Base-by-base conservation (phyloP, 371 early-diverging fungal genomes). In the Rhizopus sp. region DNA sequence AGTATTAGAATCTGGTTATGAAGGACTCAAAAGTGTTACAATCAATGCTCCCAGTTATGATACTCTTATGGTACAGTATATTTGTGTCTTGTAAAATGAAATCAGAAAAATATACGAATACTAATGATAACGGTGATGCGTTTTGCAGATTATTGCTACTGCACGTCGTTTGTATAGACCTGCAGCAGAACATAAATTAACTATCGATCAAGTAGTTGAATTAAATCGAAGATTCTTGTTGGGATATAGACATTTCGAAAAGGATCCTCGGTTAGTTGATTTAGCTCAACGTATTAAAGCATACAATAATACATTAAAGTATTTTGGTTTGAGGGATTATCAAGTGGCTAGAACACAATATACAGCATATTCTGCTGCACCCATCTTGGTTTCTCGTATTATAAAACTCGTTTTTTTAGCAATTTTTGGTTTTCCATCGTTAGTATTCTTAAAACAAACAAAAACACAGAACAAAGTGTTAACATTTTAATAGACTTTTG, bases 241-340 rank as follows among this genome's bases (percentile, higher is more conserved):
- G 61, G 89, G 85, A 2, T 90, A 86, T 63, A 61, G 59, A 23
- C 60, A 73, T 31, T 83, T 77, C 65, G 72, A 75, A 60, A 82
- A 84, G 51, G 69, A 85, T 63, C 85, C 89, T 3, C 73, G 73
- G 33, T 80, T 91, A 31, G 56, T 66, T 15, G 82, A 85, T 50
- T 60, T 89, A 10, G 70, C 70, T 16, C 67, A 73, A 12, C 78
- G 83, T 37, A 83, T 95, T n/a, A 64, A 74, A 15, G 84, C 85
- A 16, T 95, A 95, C 74, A 92, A 92, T 59, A 75, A 82, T 55
- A 76, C 85, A 48, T 69, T 95, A 29, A 80, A 79, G 34, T 87
- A 89, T 64, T 92, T 89, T 68, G 93, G 94, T 2, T 70, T 95
- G 42, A 82, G 84, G 6, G 95, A 95, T 66, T 91, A 94, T 70